Evolutionary conservation across 106 monocot genomes (phyloP).

Genomic region (Dendrobium officinale): DNA sequence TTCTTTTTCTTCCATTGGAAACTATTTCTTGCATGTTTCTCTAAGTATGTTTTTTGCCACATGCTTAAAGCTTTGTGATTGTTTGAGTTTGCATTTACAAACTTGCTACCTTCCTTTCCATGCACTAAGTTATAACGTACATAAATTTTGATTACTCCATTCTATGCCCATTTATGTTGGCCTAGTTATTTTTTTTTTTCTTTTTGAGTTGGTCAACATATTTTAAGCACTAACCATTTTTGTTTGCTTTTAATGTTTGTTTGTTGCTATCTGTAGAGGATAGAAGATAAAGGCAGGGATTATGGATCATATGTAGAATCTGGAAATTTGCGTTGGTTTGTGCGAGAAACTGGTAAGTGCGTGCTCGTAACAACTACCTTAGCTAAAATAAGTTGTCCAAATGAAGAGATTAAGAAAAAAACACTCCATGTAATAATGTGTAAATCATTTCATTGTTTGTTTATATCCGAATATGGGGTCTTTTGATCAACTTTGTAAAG

Average conservation of each 20-base stretch:
- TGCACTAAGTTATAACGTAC: no score
- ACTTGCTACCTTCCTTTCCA: no score
- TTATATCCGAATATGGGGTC: not conserved
- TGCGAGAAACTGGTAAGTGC: constrained; percentile 89
- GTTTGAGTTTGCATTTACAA: not conserved
- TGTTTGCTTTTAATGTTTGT: not conserved
- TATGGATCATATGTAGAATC: constrained; percentile 87
- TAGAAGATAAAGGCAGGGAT: constrained; percentile 93
- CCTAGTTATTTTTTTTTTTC: not conserved
- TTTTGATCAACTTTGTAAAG: not conserved
- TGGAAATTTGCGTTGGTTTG: constrained; percentile 85
- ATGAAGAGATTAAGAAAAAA: not conserved
- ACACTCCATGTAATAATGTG: not conserved
- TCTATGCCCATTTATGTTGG: not conserved
- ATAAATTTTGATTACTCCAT: no score
- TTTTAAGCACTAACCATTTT: not conserved
- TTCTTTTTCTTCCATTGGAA: not conserved
- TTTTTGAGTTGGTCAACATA: not conserved
- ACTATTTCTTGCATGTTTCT: not conserved
- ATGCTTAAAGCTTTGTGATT: not conserved
- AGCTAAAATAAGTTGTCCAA: not conserved
- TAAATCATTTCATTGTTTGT: not conserved
- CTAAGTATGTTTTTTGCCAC: not conserved
- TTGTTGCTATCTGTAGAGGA: constrained; percentile 44
- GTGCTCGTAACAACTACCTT: not conserved